phyloP scores from a whole-genome alignment of 78 protist species.

The Dictyostelium purpureum region DNA sequence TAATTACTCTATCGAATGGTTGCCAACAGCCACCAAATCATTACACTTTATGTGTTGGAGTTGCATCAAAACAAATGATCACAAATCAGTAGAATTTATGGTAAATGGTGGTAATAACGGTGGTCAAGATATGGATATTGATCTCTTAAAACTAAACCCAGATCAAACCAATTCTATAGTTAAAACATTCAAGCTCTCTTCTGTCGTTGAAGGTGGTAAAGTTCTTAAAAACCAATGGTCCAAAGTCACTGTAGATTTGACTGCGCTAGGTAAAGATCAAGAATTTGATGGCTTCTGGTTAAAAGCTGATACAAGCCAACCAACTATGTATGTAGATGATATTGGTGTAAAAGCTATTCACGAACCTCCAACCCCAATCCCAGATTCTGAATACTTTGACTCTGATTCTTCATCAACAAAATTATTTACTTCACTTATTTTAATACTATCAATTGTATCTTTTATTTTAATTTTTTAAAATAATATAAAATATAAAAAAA shows the following conservation, averaged over 20 bases:
- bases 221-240: conserved; percentile 27
- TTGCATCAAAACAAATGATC: conserved; percentile 29
- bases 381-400: not conserved
- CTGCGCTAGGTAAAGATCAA: not conserved
- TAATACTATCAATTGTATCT: not conserved
- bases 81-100: conserved; percentile 10
- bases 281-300: conserved; percentile 59
- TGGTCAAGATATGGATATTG: conserved; percentile 15
- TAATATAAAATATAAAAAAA: not conserved
- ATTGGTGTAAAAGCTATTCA: conserved; percentile 30
- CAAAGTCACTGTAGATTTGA: conserved; percentile 11
- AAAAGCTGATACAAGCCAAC: conserved; percentile 30
- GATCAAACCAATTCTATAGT: conserved; percentile 1
- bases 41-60: conserved; percentile 43
- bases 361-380: conserved; percentile 42
- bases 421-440: not conserved
- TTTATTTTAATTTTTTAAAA: not conserved
- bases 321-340: conserved; percentile 28
- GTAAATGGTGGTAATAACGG: conserved; percentile 47
- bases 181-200: not conserved
- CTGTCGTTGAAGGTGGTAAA: not conserved
- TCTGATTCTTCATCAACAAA: not conserved
- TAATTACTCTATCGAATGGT: not conserved
- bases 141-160: not conserved
- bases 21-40: not conserved